Percentiles rank a stretch among this genome's conserved stretches.
phyloP scores from a whole-genome alignment of 2,329 filamentous ascomycete species.

The Hypocreales sp. region DNA sequence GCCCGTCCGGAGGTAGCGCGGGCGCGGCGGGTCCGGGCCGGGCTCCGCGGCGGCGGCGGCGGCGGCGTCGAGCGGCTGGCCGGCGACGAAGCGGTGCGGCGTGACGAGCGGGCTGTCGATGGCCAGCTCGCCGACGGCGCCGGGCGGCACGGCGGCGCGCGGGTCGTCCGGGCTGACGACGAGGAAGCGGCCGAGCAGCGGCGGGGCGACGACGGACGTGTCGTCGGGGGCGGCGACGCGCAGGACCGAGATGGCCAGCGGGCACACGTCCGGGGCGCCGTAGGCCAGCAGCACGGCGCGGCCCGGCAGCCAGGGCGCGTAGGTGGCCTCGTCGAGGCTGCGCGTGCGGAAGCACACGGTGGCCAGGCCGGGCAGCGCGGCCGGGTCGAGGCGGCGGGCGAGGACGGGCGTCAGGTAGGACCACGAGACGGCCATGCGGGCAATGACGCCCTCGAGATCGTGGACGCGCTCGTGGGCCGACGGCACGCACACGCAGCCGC shows the following conservation, averaged over 20 bases:
- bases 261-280: constrained; percentile 34
- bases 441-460: constrained; percentile 33
- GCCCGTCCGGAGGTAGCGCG: constrained; percentile 32
- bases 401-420: constrained; percentile 43
- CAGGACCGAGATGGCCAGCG: constrained; percentile 32
- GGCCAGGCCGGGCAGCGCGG: constrained; percentile 18
- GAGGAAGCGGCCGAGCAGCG: constrained; percentile 33
- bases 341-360: constrained; percentile 31
- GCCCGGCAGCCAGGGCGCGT: constrained; percentile 27
- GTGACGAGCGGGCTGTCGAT: constrained; percentile 33
- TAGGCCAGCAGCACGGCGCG: constrained; percentile 33
- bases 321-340: constrained; percentile 33
- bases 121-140: constrained; percentile 41
- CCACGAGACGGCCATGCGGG: constrained; percentile 32
- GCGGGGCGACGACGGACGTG: constrained; percentile 27
- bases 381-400: constrained; percentile 26
- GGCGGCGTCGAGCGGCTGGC: constrained; percentile 12
- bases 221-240: constrained; percentile 22
- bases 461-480: constrained; percentile 30
- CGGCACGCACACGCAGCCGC: constrained; percentile 45
- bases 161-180: constrained; percentile 36
- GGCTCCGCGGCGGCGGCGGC: constrained; percentile 5
- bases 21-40: constrained; percentile 12
- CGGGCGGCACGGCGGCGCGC: constrained; percentile 33
- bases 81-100: constrained; percentile 18